Evolutionary conservation across 1,139 yeast species (phyloP).

Genomic region (Geotrichum bryndzae): DNA sequence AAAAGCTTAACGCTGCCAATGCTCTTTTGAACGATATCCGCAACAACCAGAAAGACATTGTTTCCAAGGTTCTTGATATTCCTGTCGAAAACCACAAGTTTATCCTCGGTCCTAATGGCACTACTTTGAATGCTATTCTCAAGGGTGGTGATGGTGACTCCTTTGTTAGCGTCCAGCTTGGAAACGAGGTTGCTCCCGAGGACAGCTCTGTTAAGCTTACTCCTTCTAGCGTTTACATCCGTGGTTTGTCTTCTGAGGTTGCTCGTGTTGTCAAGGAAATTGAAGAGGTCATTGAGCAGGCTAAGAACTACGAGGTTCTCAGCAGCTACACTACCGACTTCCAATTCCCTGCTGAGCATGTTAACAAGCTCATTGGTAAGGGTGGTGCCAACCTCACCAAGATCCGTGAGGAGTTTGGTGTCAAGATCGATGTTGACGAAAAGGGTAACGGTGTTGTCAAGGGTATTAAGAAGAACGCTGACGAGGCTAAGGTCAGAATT

Average conservation of each 20-base stretch:
- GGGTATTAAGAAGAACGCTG: conserved; percentile 77
- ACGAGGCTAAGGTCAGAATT: conserved; percentile 62
- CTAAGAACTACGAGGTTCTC: conserved; percentile 55
- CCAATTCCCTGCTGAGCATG: conserved; percentile 58
- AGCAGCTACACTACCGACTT: conserved; percentile 51
- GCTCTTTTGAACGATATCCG: conserved; percentile 55
- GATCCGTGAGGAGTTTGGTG: conserved; percentile 72
- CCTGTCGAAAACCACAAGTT: conserved; percentile 52
- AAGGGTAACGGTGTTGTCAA: conserved; percentile 55
- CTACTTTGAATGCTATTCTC: conserved; percentile 45
- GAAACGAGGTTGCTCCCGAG: conserved; percentile 22
- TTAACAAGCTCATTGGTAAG: conserved; percentile 84
- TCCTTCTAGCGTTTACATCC: conserved; percentile 50
- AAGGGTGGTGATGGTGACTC: conserved; percentile 28
- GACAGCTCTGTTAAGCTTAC: conserved; percentile 38
- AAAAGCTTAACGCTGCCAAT: conserved; percentile 40
- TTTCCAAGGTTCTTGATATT: conserved; percentile 46
- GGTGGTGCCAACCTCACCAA: conserved; percentile 70
- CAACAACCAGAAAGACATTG: conserved; percentile 50
- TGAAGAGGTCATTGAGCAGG: conserved; percentile 52
- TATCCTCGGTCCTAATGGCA: conserved; percentile 49
- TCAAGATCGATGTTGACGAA: conserved; percentile 64
- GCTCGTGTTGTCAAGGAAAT: conserved; percentile 49
- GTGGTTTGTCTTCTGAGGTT: conserved; percentile 59
- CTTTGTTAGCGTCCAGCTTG: conserved; percentile 28